Percentiles rank a stretch among this genome's conserved stretches.
Evolutionary conservation across 768 basidiomycete species (phyloP).

Genomic region (Pleurotus pulmonarius): DNA sequence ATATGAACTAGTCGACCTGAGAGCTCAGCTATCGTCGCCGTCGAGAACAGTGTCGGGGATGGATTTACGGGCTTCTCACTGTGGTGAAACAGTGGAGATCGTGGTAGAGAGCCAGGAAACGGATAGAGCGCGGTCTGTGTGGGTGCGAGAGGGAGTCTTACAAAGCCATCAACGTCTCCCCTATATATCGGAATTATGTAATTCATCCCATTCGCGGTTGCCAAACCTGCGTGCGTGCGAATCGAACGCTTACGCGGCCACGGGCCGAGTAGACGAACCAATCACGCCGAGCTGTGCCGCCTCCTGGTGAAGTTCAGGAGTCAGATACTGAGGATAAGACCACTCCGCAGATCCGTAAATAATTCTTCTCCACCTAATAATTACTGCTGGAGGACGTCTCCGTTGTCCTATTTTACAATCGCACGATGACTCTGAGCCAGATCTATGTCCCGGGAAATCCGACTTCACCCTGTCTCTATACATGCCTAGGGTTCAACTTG

Average conservation of each 20-base stretch:
- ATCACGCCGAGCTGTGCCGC: neutral
- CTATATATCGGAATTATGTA: slow-evolving; percentile 8
- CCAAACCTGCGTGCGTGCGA: neutral
- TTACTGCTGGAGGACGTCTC: too few species aligned
- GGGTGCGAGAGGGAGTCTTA: slow-evolving; percentile 9
- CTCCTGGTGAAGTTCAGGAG: neutral
- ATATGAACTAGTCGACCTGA: too few species aligned
- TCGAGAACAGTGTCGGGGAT: neutral
- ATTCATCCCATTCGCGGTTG: slow-evolving; percentile 2
- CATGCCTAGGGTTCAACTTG: too few species aligned
- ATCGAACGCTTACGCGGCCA: slow-evolving; percentile 1
- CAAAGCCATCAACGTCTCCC: slow-evolving; percentile 5
- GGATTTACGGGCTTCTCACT: neutral
- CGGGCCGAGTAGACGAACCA: slow-evolving; percentile 3
- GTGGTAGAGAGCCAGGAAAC: neutral
- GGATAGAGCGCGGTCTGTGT: slow-evolving; percentile 6
- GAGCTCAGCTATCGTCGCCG: too few species aligned
- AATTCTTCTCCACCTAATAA: too few species aligned
- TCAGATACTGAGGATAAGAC: neutral
- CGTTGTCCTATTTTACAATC: too few species aligned
- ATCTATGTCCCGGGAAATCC: too few species aligned
- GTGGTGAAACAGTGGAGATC: neutral
- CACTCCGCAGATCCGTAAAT: too few species aligned
- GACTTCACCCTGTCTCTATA: too few species aligned
- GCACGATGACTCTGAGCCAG: too few species aligned